Percentiles rank a stretch among this genome's conserved stretches.
Evolutionary conservation across 208 protist species (phyloP).

Genomic region (Crithidia mellificae): DNA sequence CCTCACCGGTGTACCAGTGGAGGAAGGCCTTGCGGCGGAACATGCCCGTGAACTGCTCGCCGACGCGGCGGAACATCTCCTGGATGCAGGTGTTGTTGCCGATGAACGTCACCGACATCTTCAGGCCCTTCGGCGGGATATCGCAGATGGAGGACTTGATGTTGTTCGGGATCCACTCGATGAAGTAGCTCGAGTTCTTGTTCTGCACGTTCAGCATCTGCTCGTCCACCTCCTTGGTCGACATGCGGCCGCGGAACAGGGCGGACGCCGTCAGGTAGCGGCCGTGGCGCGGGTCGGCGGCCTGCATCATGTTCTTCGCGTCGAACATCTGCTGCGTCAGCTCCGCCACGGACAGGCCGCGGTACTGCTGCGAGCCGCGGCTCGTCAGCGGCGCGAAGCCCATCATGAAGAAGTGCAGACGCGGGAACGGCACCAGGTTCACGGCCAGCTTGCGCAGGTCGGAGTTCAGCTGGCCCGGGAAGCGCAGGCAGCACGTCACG

Average conservation of each 20-base stretch:
- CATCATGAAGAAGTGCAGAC: slow-evolving; percentile 98
- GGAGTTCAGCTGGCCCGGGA: slow-evolving; percentile 96
- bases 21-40: slow-evolving; percentile 99
- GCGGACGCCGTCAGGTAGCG: slow-evolving; percentile 75
- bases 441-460: slow-evolving; percentile 72
- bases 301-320: slow-evolving; percentile 98
- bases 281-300: slow-evolving; percentile 38
- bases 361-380: slow-evolving; percentile 83
- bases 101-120: slow-evolving; percentile 94
- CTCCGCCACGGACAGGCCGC: slow-evolving; percentile 69
- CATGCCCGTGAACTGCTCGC: slow-evolving; percentile 98
- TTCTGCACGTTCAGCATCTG: slow-evolving; percentile 31
- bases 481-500: slow-evolving; percentile 96
- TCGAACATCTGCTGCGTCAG: slow-evolving; percentile 98
- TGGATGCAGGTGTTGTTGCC: slow-evolving; percentile 94
- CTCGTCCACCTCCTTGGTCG: slow-evolving; percentile 81
- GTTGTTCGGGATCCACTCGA: slow-evolving; percentile 84
- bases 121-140: slow-evolving; percentile 91
- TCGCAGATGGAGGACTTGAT: slow-evolving; percentile 88
- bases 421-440: slow-evolving; percentile 97
- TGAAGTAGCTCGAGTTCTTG: slow-evolving; percentile 93
- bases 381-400: slow-evolving; percentile 96
- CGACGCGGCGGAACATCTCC: slow-evolving; percentile 93
- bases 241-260: slow-evolving; percentile 93
- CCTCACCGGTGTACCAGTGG: slow-evolving; percentile 99